Evolutionary conservation across 305 asterid genomes (phyloP).

Genomic region (Plantago coronopus): DNA sequence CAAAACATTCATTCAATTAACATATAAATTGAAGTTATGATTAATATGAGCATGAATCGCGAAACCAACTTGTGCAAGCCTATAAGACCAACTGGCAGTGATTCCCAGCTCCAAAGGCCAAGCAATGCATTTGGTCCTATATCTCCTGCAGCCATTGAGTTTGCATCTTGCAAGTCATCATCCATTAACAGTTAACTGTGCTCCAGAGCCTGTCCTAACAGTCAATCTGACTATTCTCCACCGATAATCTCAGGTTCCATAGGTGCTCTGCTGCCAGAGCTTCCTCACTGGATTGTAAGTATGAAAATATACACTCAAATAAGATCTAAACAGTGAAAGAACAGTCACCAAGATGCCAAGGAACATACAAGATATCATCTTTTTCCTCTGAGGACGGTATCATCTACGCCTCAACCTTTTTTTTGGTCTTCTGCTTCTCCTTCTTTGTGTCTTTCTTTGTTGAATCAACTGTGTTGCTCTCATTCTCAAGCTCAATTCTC

Average conservation of each 20-base stretch:
- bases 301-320: background rate
- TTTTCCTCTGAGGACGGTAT: conserved; percentile 1
- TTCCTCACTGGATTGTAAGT: background rate
- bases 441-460: conserved; percentile 41
- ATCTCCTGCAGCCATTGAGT: conserved; percentile 14
- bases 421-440: conserved; percentile 38
- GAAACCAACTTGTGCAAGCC: background rate
- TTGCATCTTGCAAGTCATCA: conserved; percentile 9
- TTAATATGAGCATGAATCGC: no score
- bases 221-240: background rate
- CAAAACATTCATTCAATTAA: no score
- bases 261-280: background rate
- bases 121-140: conserved; percentile 25
- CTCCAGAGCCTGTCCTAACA: conserved; percentile 26
- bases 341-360: background rate
- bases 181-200: conserved; percentile 21
- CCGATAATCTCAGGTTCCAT: background rate
- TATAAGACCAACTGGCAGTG: background rate
- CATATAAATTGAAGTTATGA: no score
- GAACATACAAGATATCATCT: conserved; percentile 8
- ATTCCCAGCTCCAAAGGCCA: conserved; percentile 27
- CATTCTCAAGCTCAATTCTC: conserved; percentile 57
- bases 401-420: conserved; percentile 52
- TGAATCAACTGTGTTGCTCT: conserved; percentile 31
- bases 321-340: background rate